These are phyloP conservation scores for Globisporangium iwayamae DNA, from an alignment of 352 stramenopile species.

Conservation along the genomic window DNA sequence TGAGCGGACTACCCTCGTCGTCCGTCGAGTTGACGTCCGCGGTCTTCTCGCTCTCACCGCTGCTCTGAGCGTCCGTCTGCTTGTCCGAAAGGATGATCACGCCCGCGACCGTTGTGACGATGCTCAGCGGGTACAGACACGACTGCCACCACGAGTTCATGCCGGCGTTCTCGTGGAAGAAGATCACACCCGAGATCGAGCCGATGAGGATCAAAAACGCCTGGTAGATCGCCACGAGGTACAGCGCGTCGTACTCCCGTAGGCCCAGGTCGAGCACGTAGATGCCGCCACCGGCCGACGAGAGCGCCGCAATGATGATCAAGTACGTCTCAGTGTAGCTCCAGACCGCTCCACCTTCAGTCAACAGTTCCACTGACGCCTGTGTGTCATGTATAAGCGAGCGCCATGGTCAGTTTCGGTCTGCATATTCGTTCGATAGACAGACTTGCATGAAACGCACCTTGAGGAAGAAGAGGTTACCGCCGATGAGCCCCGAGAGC, in stretches of 20 bases:
- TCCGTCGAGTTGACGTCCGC: slow-evolving; percentile 33
- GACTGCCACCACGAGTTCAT: slow-evolving; percentile 84
- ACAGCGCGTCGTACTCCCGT: slow-evolving; percentile 84
- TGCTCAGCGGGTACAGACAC: slow-evolving; percentile 70
- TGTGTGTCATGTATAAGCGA: slow-evolving; percentile 14
- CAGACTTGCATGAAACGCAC: slow-evolving; percentile 19
- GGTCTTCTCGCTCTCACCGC: slow-evolving; percentile 29
- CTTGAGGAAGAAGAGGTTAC: slow-evolving; percentile 87
- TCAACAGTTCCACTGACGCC: slow-evolving; percentile 78
- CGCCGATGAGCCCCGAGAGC: slow-evolving; percentile 74
- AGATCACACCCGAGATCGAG: slow-evolving; percentile 82
- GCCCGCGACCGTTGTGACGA: slow-evolving; percentile 71
- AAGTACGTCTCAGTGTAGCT: slow-evolving; percentile 61
- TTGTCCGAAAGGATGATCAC: slow-evolving; percentile 84
- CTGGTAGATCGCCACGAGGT: slow-evolving; percentile 84
- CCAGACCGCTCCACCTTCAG: slow-evolving; percentile 72
- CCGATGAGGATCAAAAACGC: slow-evolving; percentile 83
- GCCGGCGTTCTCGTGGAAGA: slow-evolving; percentile 82
- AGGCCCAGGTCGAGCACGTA: slow-evolving; percentile 75
- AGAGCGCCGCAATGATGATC: slow-evolving; percentile 64
- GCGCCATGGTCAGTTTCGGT: not conserved
- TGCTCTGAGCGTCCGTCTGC: slow-evolving; percentile 46
- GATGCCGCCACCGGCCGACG: slow-evolving; percentile 67
- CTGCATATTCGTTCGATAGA: not conserved
- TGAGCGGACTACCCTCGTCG: slow-evolving; percentile 45